A percentile compares a stretch with the other conserved stretches of the same genome.
These are phyloP conservation scores for Fremontodendron californicum DNA, from an alignment of 345 rosid species.

Conservation along the genomic window DNA sequence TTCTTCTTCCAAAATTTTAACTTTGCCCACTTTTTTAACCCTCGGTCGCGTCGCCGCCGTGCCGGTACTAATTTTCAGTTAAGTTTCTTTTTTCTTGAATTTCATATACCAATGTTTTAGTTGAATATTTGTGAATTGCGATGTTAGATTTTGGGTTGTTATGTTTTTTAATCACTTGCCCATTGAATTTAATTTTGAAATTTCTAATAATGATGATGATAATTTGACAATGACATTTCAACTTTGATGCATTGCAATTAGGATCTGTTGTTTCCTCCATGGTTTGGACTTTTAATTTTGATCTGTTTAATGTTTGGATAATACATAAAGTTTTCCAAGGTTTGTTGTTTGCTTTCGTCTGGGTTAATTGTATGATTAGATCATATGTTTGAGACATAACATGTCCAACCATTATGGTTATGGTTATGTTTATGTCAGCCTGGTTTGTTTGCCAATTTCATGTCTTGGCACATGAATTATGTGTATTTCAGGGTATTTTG, in stretches of 20 bases:
- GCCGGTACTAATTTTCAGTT: slow-evolving; percentile 76
- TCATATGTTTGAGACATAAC: neutral
- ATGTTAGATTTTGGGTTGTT: neutral
- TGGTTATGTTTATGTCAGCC: neutral
- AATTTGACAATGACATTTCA: neutral
- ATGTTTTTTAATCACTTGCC: neutral
- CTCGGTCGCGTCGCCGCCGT: slow-evolving; percentile 95
- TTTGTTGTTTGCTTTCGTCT: neutral
- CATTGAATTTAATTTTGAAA: neutral
- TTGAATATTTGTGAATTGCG: neutral
- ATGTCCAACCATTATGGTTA: neutral
- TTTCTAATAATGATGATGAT: neutral
- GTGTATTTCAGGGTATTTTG: neutral
- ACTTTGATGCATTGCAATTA: neutral
- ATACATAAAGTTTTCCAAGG: neutral
- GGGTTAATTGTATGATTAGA: neutral
- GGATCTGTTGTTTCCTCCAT: neutral
- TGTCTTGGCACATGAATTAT: neutral
- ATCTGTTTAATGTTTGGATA: slow-evolving; percentile 1
- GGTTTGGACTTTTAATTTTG: neutral
- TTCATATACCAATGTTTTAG: neutral
- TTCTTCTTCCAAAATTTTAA: slow-evolving; percentile 52
- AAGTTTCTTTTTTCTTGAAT: slow-evolving; percentile 17
- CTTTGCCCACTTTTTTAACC: slow-evolving; percentile 86
- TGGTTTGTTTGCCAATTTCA: neutral